Percentiles rank a stretch among this genome's conserved stretches.
Evolutionary conservation across 371 early-diverging fungal species (phyloP).

Genomic region (Mortierella sp.): DNA sequence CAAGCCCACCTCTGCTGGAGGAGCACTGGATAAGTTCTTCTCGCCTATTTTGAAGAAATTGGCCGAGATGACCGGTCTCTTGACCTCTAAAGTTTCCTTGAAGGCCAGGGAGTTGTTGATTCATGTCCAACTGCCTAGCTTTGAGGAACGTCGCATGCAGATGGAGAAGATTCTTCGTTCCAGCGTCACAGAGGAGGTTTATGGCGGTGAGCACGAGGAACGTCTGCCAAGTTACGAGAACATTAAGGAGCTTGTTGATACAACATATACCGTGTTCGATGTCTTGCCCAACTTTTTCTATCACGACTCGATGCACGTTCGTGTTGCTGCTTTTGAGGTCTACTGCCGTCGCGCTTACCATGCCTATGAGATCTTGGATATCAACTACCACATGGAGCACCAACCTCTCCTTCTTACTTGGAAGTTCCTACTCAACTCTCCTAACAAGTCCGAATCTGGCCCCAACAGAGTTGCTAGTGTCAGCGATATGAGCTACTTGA

Average conservation of each 20-base stretch:
- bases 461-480: slow-evolving; percentile 81
- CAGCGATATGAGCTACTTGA: slow-evolving; percentile 78
- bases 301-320: slow-evolving; percentile 81
- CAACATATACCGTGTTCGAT: slow-evolving; percentile 96
- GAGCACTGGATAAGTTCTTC: slow-evolving; percentile 80
- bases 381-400: slow-evolving; percentile 81
- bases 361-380: slow-evolving; percentile 90
- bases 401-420: slow-evolving; percentile 82
- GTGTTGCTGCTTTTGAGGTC: slow-evolving; percentile 93
- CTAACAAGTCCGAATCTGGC: slow-evolving; percentile 63
- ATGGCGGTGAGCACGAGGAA: slow-evolving; percentile 78
- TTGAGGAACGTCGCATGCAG: slow-evolving; percentile 88
- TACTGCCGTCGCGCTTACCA: slow-evolving; percentile 97
- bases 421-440: slow-evolving; percentile 78
- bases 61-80: slow-evolving; percentile 83
- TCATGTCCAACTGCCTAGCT: slow-evolving; percentile 92
- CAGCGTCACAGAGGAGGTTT: slow-evolving; percentile 84
- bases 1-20: slow-evolving; percentile 71
- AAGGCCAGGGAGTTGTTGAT: slow-evolving; percentile 95
- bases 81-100: slow-evolving; percentile 89
- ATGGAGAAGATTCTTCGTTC: slow-evolving; percentile 87
- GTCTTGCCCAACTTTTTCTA: slow-evolving; percentile 96
- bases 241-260: slow-evolving; percentile 90
- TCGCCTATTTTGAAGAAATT: slow-evolving; percentile 84
- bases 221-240: slow-evolving; percentile 85